Percentiles rank a stretch among this genome's conserved stretches.
Conservation (phyloP, 768 basidiomycete species). For the Pulveroboletus sp. region DNA sequence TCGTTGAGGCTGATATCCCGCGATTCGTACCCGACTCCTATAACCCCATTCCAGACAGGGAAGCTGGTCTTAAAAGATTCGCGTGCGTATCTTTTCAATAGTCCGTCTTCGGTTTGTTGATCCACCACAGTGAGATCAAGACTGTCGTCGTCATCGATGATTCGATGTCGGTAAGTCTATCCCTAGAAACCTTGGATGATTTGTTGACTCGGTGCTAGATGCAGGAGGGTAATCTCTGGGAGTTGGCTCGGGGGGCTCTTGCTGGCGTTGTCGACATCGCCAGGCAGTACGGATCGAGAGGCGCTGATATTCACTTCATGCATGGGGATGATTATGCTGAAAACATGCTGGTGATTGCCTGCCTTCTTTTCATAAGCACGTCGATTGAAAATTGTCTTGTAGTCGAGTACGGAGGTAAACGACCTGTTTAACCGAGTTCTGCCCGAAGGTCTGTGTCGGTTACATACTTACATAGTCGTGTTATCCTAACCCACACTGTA, state of each 20-base stretch:
- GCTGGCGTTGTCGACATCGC: constrained; percentile 37
- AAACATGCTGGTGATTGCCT: constrained; percentile 22
- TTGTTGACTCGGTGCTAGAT: constrained; percentile 24
- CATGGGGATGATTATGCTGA: constrained; percentile 31
- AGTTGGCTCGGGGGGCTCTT: constrained; percentile 37
- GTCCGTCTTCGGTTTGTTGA: background rate
- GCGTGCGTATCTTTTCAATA: background rate
- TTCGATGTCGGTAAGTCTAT: background rate
- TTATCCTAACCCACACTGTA: background rate
- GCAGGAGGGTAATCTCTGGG: constrained; percentile 39
- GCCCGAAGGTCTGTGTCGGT: constrained; percentile 12
- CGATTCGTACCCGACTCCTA: constrained; percentile 19
- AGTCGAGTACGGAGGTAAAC: constrained; percentile 22
- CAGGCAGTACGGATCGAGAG: constrained; percentile 33
- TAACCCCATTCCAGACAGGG: constrained; percentile 14
- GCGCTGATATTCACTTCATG: constrained; percentile 41
- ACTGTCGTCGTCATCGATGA: constrained; percentile 12
- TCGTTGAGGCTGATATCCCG: constrained; percentile 26
- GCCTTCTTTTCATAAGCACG: background rate
- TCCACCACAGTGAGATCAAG: background rate
- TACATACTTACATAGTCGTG: too few species aligned
- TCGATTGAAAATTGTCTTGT: background rate
- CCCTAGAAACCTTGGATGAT: background rate
- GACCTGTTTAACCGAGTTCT: constrained; percentile 24
- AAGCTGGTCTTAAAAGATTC: constrained; percentile 2